Evolutionary conservation across 345 rosid species (phyloP), one percentile per base, ranked within the genome.

Genomic region (Orychophragmus violaceus): DNA sequence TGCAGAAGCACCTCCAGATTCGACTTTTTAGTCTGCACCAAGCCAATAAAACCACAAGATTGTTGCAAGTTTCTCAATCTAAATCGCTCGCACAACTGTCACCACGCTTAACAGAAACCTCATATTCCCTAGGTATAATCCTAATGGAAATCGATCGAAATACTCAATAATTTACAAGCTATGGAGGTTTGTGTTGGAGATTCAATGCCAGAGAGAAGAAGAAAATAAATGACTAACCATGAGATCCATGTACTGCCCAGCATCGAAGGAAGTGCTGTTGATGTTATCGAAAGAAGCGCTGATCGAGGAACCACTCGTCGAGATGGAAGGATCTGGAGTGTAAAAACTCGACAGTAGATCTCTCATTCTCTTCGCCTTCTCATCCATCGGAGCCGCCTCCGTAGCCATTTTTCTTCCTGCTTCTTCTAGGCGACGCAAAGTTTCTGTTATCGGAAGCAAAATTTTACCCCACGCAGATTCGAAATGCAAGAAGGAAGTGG

Each of bases 321-420:
- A 51, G 46, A 79, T 48, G n/a, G 95, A 80, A 77, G 93, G 97
- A 81, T 87, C 95, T 6, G 97, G 96, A 71, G 91, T 76, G 78
- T 95, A 95, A 78, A 95, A 95, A 84, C 97, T 95, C 58, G 97
- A 87, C 12, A 95, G 67, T 76, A 95, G 94, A 89, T 95, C 99
- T 76, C 99, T 87, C 96, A 82, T 95, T 69, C 99, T 83, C 93
- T 89, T 95, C 55, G 99, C 99, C 79, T 95, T 95, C 49, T 91
- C 99, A 54, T 95, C 99, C 95, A 87, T 28, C 7, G 90, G 95
- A 59, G 64, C 83, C 44, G 82, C 90, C 45, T 81, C 96, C n/a
- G 76, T 79, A 33, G 53, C 90, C 84, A 86, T 87, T 79, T 72
- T 66, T 36, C 16, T 49, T 54, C 48, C 21, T 42, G 6, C 53